phyloP scores from a whole-genome alignment of 768 basidiomycete species.

The Boletus rex-veris region DNA sequence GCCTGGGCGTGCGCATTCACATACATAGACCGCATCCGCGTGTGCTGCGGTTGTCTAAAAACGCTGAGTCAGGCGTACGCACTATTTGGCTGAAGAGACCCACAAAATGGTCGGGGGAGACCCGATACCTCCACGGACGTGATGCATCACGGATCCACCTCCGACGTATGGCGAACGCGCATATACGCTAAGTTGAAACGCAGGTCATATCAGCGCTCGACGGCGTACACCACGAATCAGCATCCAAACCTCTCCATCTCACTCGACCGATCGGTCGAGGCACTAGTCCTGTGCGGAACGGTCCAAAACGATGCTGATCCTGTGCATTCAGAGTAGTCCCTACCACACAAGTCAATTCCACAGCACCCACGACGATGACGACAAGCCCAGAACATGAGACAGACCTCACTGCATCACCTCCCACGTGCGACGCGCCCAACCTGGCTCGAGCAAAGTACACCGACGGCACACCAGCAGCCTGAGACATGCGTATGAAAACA shows the following conservation, averaged over 20 bases:
- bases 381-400: not conserved
- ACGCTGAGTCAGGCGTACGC: not conserved
- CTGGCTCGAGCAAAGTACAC: not conserved
- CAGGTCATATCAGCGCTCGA: not conserved
- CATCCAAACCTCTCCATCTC: conserved; percentile 5
- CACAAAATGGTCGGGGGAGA: not conserved
- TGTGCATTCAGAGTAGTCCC: conserved; percentile 1
- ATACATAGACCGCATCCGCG: not conserved
- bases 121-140: not conserved
- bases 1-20: not conserved
- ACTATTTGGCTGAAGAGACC: not conserved
- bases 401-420: conserved; percentile 1
- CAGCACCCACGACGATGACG: not conserved
- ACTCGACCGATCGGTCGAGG: not conserved
- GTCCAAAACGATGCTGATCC: conserved; percentile 1
- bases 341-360: conserved; percentile 2
- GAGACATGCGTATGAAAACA: conserved; percentile 2
- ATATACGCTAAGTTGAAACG: not conserved
- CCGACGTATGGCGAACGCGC: not conserved
- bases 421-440: not conserved
- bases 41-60: not conserved
- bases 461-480: not conserved
- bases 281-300: not conserved
- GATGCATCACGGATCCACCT: not conserved
- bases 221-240: not conserved